phyloP scores from a whole-genome alignment of 2,329 filamentous ascomycete species.

The Beauveria medogensis region DNA sequence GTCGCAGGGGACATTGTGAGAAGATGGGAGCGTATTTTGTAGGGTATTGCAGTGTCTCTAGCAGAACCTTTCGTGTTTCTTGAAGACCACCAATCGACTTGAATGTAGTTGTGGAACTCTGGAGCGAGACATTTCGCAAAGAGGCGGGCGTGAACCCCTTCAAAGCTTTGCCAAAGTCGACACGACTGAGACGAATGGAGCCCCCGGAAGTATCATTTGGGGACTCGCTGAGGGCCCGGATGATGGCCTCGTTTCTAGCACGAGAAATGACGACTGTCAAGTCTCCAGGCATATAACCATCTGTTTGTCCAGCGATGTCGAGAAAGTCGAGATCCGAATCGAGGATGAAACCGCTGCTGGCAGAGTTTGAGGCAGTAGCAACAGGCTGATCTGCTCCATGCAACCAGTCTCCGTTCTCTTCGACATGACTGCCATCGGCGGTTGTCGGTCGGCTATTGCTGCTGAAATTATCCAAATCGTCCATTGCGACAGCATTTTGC shows the following conservation, averaged over 20 bases:
- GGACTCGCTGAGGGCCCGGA: constrained; percentile 61
- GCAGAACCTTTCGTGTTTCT: constrained; percentile 78
- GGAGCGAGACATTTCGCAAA: constrained; percentile 85
- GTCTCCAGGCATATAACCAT: constrained; percentile 97
- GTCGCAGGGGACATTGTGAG: constrained; percentile 85
- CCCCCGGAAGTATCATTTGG: constrained; percentile 36
- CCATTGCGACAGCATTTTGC: constrained; percentile 37
- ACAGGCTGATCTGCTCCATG: constrained; percentile 57
- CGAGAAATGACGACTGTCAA: constrained; percentile 76
- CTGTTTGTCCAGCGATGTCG: constrained; percentile 86
- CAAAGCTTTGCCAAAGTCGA: constrained; percentile 77
- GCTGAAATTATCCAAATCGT: constrained; percentile 28
- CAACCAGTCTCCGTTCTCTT: constrained; percentile 63
- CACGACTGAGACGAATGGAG: constrained; percentile 55
- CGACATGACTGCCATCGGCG: constrained; percentile 46
- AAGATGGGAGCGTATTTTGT: constrained; percentile 98
- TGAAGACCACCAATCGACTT: constrained; percentile 82
- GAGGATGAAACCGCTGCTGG: constrained; percentile 59
- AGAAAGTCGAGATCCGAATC: constrained; percentile 78
- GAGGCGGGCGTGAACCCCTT: constrained; percentile 94
- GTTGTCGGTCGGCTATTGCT: constrained; percentile 49
- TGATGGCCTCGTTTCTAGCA: constrained; percentile 85
- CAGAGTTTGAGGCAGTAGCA: constrained; percentile 24
- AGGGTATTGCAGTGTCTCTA: constrained; percentile 93
- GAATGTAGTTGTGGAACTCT: constrained; percentile 88